Base-by-base conservation (phyloP, 352 stramenopile species). In the Globisporangium heterothallicum region DNA sequence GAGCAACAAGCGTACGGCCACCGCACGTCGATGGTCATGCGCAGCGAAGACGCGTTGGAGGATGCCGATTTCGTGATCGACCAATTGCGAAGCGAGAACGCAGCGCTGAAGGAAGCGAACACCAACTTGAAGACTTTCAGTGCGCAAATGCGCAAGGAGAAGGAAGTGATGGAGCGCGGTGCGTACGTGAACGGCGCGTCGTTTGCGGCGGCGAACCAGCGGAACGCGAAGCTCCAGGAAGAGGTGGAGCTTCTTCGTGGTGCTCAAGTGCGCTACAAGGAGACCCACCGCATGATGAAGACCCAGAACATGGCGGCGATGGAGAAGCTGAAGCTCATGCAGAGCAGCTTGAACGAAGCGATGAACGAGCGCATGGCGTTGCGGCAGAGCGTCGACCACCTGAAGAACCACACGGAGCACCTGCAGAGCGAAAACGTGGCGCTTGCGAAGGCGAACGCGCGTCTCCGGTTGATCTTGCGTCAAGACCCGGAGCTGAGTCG, bases 131-230 rank as follows among this genome's bases (percentile, higher is more conserved):
- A 94, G 66, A 73, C 75, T 9, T 90, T 84, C 49, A 86, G 84
- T 40, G 73, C 72, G 29, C 74, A 88, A 64, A 70, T 94, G 22
- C 83, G 83, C 49, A 94, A 94, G 67, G 84, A 94, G 61, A 94
- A 94, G 62, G 84, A 93, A 38, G 78, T 88, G 19, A 92, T 94
- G 82, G 84, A 94, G 59, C 82, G 84, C 60, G 84, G 84, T 12
- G 82, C 81, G 22, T 92, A 92, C 53, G 84, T 93, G 35, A 93
- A 93, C 36, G 84, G 84, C 47, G 84, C 84, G 40, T 92, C 82
- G 18, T 94, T 94, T 48, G 76, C 81, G 0, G 84, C 84, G 16
- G 82, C 82, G 4, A 94, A 94, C 68, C 79, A 89, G 63, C 80
- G 82, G 36, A 84, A 84, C 12, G 80, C 73, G 49, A 93, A 94